These are phyloP conservation scores for Globisporangium barbulae DNA, from an alignment of 352 stramenopile species.

Conservation along the genomic window DNA sequence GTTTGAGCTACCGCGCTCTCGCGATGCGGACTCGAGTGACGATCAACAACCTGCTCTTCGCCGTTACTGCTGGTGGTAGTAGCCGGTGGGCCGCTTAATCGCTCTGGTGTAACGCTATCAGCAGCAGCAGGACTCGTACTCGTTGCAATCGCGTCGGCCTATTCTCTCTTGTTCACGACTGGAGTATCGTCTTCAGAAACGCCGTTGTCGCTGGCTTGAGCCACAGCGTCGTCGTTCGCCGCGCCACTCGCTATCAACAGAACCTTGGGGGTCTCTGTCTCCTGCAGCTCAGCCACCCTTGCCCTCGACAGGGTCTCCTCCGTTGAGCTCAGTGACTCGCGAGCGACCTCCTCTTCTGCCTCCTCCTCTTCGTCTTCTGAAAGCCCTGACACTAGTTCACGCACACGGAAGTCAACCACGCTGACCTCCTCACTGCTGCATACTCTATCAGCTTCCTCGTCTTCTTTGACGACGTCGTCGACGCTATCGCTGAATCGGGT, in stretches of 20 bases:
- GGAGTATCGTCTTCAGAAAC: neutral
- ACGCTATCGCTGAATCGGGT: neutral
- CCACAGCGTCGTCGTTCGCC: neutral
- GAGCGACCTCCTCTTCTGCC: neutral
- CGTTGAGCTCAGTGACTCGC: neutral
- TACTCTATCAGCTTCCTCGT: no score
- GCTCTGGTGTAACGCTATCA: neutral
- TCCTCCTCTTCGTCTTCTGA: neutral
- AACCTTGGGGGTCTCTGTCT: neutral
- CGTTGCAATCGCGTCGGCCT: neutral
- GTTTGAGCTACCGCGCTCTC: neutral
- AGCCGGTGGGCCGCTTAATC: neutral
- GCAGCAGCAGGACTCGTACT: neutral
- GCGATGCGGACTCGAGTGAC: neutral
- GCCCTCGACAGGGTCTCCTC: neutral
- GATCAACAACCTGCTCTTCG: neutral
- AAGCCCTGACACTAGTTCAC: neutral
- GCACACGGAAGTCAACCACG: neutral
- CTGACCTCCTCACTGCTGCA: neutral
- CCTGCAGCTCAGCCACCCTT: neutral
- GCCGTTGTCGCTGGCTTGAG: neutral
- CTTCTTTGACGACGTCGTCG: neutral
- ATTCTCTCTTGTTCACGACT: neutral
- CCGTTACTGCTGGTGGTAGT: neutral
- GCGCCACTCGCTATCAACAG: neutral